A percentile compares a stretch with the other conserved stretches of the same genome.
Conservation (phyloP, 2,329 filamentous ascomycete genomes). For the Colletotrichum sublineola region DNA sequence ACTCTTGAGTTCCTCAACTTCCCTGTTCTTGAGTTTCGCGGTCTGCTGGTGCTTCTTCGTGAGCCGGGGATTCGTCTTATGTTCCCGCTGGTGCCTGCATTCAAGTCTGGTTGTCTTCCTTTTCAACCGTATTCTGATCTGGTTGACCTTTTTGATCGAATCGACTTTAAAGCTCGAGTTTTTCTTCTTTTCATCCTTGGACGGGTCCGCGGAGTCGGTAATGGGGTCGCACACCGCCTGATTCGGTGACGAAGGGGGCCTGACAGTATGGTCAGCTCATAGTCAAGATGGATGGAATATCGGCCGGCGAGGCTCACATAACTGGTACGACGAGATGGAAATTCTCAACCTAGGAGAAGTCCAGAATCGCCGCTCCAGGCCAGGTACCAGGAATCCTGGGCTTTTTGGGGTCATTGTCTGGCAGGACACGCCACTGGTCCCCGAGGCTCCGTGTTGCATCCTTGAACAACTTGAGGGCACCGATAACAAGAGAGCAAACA, state of each 20-base stretch:
- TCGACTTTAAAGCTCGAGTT: too few relatives aligned
- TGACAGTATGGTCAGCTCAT: neutral
- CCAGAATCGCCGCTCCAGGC: conserved; percentile 18
- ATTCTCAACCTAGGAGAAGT: conserved; percentile 22
- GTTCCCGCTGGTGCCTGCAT: neutral
- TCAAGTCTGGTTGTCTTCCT: neutral
- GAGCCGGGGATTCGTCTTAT: neutral
- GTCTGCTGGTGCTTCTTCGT: neutral
- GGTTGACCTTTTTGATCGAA: neutral
- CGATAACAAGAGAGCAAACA: neutral
- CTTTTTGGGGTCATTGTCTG: conserved; percentile 12
- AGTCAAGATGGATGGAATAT: neutral
- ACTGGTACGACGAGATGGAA: neutral
- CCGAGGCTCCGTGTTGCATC: neutral
- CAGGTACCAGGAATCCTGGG: conserved; percentile 34
- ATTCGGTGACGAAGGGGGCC: conserved; percentile 16
- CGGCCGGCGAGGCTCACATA: conserved; percentile 22
- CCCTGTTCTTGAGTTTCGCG: neutral
- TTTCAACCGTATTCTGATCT: too few relatives aligned
- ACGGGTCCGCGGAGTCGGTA: neutral
- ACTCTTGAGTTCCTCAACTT: neutral
- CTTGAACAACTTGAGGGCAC: neutral
- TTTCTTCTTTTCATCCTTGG: neutral
- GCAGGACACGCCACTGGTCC: neutral
- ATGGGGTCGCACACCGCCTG: conserved; percentile 15